Evolutionary conservation across 2,329 filamentous ascomycete genomes (phyloP).

Genomic region (Ophiostoma angusticollis): DNA sequence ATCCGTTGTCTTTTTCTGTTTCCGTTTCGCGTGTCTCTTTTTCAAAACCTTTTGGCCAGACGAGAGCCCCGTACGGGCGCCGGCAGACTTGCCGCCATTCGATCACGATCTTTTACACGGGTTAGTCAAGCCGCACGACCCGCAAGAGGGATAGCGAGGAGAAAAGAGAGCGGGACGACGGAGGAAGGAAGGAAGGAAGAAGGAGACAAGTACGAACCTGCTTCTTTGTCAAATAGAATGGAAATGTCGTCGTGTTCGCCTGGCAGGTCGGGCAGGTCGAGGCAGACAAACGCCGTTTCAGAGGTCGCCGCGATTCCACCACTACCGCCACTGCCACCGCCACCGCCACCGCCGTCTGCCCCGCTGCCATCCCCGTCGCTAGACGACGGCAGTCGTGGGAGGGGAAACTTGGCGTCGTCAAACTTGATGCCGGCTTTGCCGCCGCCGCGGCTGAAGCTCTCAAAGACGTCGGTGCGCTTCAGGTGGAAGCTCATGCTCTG

Average conservation of each 20-base stretch:
- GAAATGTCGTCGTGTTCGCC: constrained; percentile 88
- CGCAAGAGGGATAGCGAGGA: not conserved
- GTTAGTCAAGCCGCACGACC: too few species aligned
- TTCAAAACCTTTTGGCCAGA: constrained; percentile 11
- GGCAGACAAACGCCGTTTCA: constrained; percentile 59
- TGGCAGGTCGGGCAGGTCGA: constrained; percentile 79
- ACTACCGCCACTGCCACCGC: not conserved
- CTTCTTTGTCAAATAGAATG: constrained; percentile 68
- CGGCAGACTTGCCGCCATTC: constrained; percentile 38
- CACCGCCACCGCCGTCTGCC: not conserved
- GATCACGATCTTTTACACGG: constrained; percentile 39
- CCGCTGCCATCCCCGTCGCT: constrained; percentile 18
- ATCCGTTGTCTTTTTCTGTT: too few species aligned
- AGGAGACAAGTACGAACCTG: constrained; percentile 42
- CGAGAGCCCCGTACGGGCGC: constrained; percentile 39
- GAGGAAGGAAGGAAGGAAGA: too few species aligned
- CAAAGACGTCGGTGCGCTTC: constrained; percentile 73
- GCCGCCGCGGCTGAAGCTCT: constrained; percentile 51
- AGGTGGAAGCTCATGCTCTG: constrained; percentile 81
- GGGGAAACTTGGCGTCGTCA: constrained; percentile 80
- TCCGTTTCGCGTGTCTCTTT: not conserved
- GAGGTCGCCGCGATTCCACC: constrained; percentile 23
- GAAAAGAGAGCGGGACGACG: too few species aligned
- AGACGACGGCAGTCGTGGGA: constrained; percentile 50
- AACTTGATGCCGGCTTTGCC: constrained; percentile 66